A percentile compares a stretch with the other conserved stretches of the same genome.
Evolutionary conservation across 176 grass and related monocot species (phyloP).

Genomic region (Cenchrus fungigraminus): DNA sequence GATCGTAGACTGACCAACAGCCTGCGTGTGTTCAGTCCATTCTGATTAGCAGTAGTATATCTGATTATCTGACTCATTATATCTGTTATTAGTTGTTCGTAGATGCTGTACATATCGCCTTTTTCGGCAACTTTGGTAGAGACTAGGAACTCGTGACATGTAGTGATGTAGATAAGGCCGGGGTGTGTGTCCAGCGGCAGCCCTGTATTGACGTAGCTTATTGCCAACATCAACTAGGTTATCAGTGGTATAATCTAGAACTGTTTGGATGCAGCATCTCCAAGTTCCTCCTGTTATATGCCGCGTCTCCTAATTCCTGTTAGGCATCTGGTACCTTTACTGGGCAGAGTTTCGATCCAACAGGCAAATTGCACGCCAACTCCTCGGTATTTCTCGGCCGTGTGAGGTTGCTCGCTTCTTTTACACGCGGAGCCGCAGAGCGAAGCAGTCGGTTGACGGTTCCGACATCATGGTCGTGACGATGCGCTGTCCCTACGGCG

Average conservation of each 20-base stretch:
- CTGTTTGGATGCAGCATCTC: not conserved
- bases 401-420: not conserved
- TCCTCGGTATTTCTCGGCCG: too few relatives aligned
- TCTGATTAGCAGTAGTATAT: not conserved
- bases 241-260: not conserved
- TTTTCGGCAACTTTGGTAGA: not conserved
- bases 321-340: too few relatives aligned
- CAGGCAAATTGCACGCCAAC: too few relatives aligned
- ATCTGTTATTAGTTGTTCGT: not conserved
- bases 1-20: constrained; percentile 25
- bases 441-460: not conserved
- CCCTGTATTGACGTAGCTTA: not conserved
- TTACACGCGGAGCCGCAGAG: not conserved
- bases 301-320: too few relatives aligned
- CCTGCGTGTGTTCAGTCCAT: not conserved
- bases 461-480: not conserved
- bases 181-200: not conserved
- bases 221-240: not conserved
- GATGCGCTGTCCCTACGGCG: constrained; percentile 8
- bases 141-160: not conserved
- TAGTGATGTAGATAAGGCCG: constrained; percentile 1
- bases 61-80: too few relatives aligned
- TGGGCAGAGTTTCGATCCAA: too few relatives aligned
- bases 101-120: constrained; percentile 48
- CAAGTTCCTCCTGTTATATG: too few relatives aligned